Evolutionary conservation across 2,329 filamentous ascomycete genomes (phyloP).

Genomic region (Chrysosporium queenslandicum): DNA sequence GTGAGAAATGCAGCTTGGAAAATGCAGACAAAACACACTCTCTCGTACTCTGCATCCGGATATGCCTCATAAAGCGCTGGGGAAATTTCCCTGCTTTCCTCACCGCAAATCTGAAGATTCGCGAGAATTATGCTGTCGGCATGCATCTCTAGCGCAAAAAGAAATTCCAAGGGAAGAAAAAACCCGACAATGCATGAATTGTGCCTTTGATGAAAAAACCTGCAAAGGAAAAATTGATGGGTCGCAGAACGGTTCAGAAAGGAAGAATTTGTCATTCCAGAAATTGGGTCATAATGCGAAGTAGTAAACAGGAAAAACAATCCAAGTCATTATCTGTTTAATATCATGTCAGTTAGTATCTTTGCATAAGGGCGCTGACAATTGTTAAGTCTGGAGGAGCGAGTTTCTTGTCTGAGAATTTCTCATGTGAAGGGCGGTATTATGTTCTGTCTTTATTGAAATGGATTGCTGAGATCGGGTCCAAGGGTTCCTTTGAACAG

Average conservation of each 20-base stretch:
- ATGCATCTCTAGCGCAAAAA: constrained; percentile 7
- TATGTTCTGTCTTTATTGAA: not conserved
- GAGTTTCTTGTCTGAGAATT: not conserved
- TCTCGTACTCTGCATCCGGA: not conserved
- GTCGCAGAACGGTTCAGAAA: not conserved
- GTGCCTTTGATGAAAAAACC: not conserved
- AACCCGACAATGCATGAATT: constrained; percentile 4
- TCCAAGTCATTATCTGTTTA: not conserved
- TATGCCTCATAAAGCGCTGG: not conserved
- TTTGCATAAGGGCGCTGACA: not conserved
- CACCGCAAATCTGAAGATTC: constrained; percentile 7
- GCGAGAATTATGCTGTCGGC: constrained; percentile 1
- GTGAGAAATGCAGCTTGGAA: no score
- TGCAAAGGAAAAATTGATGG: not conserved
- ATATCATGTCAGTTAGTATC: not conserved
- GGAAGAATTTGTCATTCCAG: constrained; percentile 6
- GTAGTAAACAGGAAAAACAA: not conserved
- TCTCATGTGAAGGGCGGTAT: not conserved
- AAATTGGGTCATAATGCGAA: not conserved
- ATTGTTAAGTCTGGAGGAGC: not conserved
- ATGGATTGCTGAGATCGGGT: not conserved
- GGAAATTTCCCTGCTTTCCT: not conserved
- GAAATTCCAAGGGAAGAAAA: not conserved
- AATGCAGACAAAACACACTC: not conserved
- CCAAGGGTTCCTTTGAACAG: not conserved